phyloP scores from a whole-genome alignment of 2,329 filamentous ascomycete genomes.

The Mycosphaerelloides madeirae region DNA sequence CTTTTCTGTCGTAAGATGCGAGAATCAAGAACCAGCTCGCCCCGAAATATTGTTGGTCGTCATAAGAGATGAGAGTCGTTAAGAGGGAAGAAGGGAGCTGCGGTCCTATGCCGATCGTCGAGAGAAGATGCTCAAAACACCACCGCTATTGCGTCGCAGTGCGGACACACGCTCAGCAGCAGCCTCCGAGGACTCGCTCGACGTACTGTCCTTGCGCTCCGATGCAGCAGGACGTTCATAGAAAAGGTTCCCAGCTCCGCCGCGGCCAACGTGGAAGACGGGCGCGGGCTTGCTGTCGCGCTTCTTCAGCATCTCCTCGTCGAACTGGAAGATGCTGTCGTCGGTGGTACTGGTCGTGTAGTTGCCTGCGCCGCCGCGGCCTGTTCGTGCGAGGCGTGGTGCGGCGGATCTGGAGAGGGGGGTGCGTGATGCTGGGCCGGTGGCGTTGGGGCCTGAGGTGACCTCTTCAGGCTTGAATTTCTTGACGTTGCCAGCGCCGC shows the following conservation, averaged over 20 bases:
- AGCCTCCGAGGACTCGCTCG: slow-evolving; percentile 19
- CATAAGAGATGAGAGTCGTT: slow-evolving; percentile 6
- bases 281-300: slow-evolving; percentile 46
- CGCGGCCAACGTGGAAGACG: slow-evolving; percentile 60
- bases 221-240: slow-evolving; percentile 24
- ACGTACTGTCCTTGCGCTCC: slow-evolving; percentile 13
- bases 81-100: not conserved
- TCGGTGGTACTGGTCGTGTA: slow-evolving; percentile 45
- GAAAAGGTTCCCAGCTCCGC: slow-evolving; percentile 54
- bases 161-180: slow-evolving; percentile 17
- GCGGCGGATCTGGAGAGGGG: slow-evolving; percentile 44
- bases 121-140: slow-evolving; percentile 20
- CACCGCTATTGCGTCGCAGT: slow-evolving; percentile 5
- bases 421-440: slow-evolving; percentile 46
- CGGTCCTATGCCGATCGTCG: slow-evolving; percentile 16
- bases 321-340: slow-evolving; percentile 62
- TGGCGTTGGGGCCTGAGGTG: slow-evolving; percentile 43
- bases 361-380: slow-evolving; percentile 56
- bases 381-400: slow-evolving; percentile 36
- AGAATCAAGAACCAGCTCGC: slow-evolving; percentile 23
- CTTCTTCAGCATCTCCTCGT: slow-evolving; percentile 59
- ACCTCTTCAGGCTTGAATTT: slow-evolving; percentile 52
- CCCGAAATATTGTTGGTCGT: slow-evolving; percentile 2
- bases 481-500: slow-evolving; percentile 56
- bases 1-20: slow-evolving; percentile 17